phyloP scores from a whole-genome alignment of 768 basidiomycete genomes.

The Scleroderma citrinum region DNA sequence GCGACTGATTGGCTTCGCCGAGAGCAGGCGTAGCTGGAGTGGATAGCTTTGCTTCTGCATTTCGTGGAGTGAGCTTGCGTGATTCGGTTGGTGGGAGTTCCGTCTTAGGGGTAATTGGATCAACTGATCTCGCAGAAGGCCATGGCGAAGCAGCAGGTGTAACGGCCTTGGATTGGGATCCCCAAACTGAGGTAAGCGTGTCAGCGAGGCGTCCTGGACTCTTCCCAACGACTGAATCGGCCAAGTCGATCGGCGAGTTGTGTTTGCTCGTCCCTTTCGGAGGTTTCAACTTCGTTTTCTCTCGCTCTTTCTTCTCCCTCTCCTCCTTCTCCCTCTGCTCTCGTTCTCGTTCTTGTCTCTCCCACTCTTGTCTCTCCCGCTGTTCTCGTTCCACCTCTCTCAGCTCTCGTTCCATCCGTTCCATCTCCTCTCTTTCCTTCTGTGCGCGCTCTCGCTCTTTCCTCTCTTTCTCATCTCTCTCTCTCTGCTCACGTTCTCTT shows the following conservation, averaged over 20 bases:
- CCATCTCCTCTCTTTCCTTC: slow-evolving; percentile 2
- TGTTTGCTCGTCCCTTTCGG: slow-evolving; percentile 19
- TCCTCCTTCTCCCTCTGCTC: slow-evolving; percentile 17
- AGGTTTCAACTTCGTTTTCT: slow-evolving; percentile 5
- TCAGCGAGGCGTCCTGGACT: slow-evolving; percentile 36
- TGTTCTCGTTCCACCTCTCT: slow-evolving; percentile 2
- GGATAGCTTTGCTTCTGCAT: slow-evolving; percentile 5
- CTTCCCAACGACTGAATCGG: slow-evolving; percentile 33
- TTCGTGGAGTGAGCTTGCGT: slow-evolving; percentile 4
- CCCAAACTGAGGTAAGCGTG: slow-evolving; percentile 46
- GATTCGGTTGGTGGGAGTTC: slow-evolving; percentile 9
- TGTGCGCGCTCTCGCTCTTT: slow-evolving; percentile 6
- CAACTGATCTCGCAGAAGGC: slow-evolving; percentile 21
- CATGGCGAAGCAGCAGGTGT: slow-evolving; percentile 26
- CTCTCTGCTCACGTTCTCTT: slow-evolving; percentile 5
- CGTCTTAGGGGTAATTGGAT: slow-evolving; percentile 12
- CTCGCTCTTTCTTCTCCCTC: slow-evolving; percentile 17
- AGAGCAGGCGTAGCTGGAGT: slow-evolving; percentile 7
- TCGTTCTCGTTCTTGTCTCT: slow-evolving; percentile 13
- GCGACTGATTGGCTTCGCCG: slow-evolving; percentile 6
- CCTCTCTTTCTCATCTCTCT: slow-evolving; percentile 9
- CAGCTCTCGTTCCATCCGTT: slow-evolving; percentile 6
- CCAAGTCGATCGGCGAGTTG: slow-evolving; percentile 27
- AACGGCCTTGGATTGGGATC: slow-evolving; percentile 26
- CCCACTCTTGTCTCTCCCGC: slow-evolving; percentile 13